Evolutionary conservation across 176 grass and related monocot species (phyloP), one percentile per base, ranked within the genome.

Genomic region (Echinochloa phyllopogon): DNA sequence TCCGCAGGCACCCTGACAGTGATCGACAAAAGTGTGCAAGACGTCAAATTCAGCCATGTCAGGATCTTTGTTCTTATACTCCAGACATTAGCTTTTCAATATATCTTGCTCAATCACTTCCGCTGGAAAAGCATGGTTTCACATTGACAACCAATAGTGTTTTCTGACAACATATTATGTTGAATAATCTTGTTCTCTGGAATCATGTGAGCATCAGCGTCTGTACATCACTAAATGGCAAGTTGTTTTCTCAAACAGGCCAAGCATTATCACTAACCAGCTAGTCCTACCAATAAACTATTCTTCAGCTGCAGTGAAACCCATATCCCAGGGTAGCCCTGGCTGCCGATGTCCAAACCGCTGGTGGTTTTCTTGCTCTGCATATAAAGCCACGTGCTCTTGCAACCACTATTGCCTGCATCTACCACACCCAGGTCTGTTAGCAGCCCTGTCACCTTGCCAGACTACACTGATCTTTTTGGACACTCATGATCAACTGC

Each of bases 61-160:
- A 45, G 13, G 23, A 20, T 82, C 13, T 12, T 18, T 37, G 21
- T 18, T 37, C 9, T 8, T 55, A 39, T 68, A 81, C 29, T 67
- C 11, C 21, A 48, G 60, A 45, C 10, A 18, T 57, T 57, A 42
- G 2, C 51, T 20, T 69, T 59, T 43, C 21, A 58, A 71, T 29
- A 36, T 57, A 9, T 82, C 66, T 29, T 71, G 15, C 18, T 45
- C 79, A 45, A 23, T 60, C 24, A 70, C n/a, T 59, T 59, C 37
- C 9, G 9, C 1, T 72, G 55, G 63, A 72, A 60, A 59, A 72
- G 39, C 66, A 47, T 60, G 39, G 58, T 13, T 82, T 70, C 14
- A 59, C 51, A 72, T 82, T 72, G 66, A 59, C 38, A 82, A 82
- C 10, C 8, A 82, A 59, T 60, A 60, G 51, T 47, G 41, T 42